Base-by-base conservation (phyloP, 805 yeast genomes). In the Nakazawaea anatomiae region DNA sequence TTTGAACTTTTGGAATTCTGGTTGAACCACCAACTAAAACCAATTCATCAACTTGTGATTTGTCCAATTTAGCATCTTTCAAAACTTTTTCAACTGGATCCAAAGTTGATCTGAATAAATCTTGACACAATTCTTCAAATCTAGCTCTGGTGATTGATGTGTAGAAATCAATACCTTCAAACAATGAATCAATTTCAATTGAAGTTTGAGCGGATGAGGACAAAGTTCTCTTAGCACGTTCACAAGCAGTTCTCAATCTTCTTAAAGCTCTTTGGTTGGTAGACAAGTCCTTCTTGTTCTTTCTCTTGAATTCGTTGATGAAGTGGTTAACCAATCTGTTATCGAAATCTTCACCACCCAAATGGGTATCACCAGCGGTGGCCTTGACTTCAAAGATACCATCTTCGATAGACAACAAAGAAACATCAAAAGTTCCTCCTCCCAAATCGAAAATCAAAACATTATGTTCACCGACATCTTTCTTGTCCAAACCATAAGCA, bases 281-380 rank as follows among this genome's bases (percentile, higher is more conserved):
- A 49, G 96, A 80, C 61, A 92, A 75, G 70, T 92, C 98, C 80
- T 89, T 89, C 85, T 89, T 89, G 83, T 88, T 83, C 83, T 92
- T 91, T 81, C 97, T 86, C 89, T 92, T 90, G 85, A 91, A 92
- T 77, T 92, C 97, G 68, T 83, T 83, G 60, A 87, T 89, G 71
- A 91, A 91, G 80, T 84, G 92, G 80, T 79, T 90, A 62, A 92
- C 97, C 69, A 92, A 84, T 76, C 96, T 87, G 85, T 89, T 82
- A 74, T 92, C 98, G 74, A 92, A 92, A 77, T 91, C 98, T 78
- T 91, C 97, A 85, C 97, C 97, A 80, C 97, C 97, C 79, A 89
- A 84, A 74, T 85, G 92, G 54, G 92, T 88, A 69, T 90, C 88
- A 71, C 87, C 89, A 53, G 89, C 89, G 56, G 97, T 89, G 63